Evolutionary conservation across 2,329 filamentous ascomycete species (phyloP), one percentile per base, ranked within the genome.

Genomic region (Polytolypa hystricis): DNA sequence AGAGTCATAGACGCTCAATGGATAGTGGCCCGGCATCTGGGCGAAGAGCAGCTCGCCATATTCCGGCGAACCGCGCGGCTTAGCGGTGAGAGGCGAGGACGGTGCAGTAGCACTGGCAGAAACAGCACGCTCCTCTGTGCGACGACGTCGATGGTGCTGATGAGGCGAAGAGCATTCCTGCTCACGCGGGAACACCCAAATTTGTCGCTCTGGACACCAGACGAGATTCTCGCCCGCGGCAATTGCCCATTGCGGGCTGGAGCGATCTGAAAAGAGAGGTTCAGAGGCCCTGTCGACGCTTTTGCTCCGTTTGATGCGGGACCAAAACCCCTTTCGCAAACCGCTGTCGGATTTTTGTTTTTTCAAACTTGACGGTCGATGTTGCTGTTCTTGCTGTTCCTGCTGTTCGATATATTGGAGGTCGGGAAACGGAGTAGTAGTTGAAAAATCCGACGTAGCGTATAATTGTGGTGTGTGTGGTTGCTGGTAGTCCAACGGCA

Each of bases 31-130:
- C 5, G 43, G 43, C 27, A 46, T 9, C 32, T 46, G 41, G 7
- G 41, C 43, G 23, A 43, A 45, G 21, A 43, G 43, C 17, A 43
- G 31, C 30, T 45, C 39, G 20, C 42, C 43, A 34, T 41, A 38
- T 4, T 35, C 33, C 15, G 38, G 35, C 5, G 15, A n/a, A 3
- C 33, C 11, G 10, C 11, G 12, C 20, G 33, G 14, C 12, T 21
- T 5, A 15, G 28, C n/a, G 10, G 34, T 20, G n/a, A 16, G 28
- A n/a, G 30, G 29, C n/a, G 19, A 30, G n/a, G 10, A n/a, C 33
- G 28, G 20, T n/a, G n/a, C 17, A 20, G 16, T 34, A 25, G n/a
- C 12, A 10, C 2, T 27, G 23, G 14, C 12, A 20, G 5, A 30
- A n/a, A n/a, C n/a, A n/a, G n/a, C n/a, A 21, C 14, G 27, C 12